Evolutionary conservation across 768 basidiomycete species (phyloP), one percentile per base, ranked within the genome.

Genomic region (Paxillus rubicundulus): DNA sequence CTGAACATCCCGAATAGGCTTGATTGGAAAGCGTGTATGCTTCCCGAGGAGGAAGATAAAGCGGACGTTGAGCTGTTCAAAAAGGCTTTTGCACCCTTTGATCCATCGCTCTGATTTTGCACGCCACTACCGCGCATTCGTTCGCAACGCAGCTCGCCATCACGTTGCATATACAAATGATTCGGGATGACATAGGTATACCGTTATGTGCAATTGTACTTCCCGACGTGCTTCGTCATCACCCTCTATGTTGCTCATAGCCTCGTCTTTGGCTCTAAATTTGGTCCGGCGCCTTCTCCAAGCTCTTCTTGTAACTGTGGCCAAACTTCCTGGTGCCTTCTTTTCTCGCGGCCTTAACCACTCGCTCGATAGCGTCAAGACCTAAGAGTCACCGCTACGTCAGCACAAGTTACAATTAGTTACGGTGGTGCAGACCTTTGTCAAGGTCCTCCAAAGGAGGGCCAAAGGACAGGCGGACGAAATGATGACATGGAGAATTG

Each of bases 21-120:
- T 46, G 95, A 98, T 63, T 99, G 96, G 96, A 96, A 92, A 66
- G 81, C 78, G 1, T 99, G 96, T 65, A 75, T 80, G 61, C 79
- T 92, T 56, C 71, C 84, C 9, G 92, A 96, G 53, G 87, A 85
- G 13, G 90, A 93, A 61, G 96, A 98, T 64, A 86, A 75, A 63
- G 82, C 79, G 9, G 96, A 98, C 67, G 90, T 84, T 1, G 73
- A 84, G 53, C 78, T 81, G 40, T 97, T 99, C 72, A 98, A 95
- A 64, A 70, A 77, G 32, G 91, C 87, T 3, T 97, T 97, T 64
- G 76, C 82, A 8, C 70, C 82, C 2, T 90, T 91, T 61, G 84
- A 90, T 67, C 83, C 87, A 1, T 69, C 72, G 6, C 43, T 66
- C 38, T 68, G 44, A 67, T 46, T 38, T 42, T n/a, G 18, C 44